These are phyloP conservation scores for Trichophyton simii DNA, from an alignment of 2,329 filamentous ascomycete genomes.

Conservation along the genomic window DNA sequence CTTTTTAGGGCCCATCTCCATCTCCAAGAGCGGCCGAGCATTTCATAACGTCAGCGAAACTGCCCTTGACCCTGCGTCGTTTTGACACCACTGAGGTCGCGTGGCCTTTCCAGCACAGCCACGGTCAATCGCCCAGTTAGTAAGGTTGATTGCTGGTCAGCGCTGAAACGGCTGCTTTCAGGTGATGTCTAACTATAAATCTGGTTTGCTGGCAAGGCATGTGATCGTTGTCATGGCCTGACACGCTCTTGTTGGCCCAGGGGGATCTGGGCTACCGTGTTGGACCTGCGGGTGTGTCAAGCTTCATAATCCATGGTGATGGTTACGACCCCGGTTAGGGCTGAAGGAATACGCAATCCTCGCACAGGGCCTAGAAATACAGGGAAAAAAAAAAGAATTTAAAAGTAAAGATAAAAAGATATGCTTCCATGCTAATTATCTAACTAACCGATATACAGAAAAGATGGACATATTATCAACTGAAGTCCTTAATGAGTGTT, in stretches of 20 bases:
- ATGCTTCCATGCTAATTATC: not conserved
- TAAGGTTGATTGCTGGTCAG: not conserved
- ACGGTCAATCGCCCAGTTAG: not conserved
- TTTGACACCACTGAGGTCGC: not conserved
- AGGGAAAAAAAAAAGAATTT: not conserved
- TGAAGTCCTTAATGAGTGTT: not conserved
- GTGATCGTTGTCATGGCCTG: not conserved
- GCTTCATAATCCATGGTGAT: not conserved
- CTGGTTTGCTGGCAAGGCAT: not conserved
- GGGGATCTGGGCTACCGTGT: not conserved
- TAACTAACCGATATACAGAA: not conserved
- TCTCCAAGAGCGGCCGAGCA: not conserved
- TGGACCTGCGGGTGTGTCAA: not conserved
- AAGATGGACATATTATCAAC: not conserved
- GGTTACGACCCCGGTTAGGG: not conserved
- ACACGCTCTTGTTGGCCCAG: too few species aligned
- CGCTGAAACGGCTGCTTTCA: not conserved
- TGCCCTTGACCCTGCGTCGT: not conserved
- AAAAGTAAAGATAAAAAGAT: too few species aligned
- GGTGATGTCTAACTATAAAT: not conserved
- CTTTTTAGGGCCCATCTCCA: not conserved
- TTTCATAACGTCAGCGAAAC: not conserved
- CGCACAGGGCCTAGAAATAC: not conserved
- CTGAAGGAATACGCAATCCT: conserved; percentile 1
- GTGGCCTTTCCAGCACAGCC: not conserved